Base-by-base conservation (phyloP, 2,329 filamentous ascomycete species). In the Beauveria sp. region DNA sequence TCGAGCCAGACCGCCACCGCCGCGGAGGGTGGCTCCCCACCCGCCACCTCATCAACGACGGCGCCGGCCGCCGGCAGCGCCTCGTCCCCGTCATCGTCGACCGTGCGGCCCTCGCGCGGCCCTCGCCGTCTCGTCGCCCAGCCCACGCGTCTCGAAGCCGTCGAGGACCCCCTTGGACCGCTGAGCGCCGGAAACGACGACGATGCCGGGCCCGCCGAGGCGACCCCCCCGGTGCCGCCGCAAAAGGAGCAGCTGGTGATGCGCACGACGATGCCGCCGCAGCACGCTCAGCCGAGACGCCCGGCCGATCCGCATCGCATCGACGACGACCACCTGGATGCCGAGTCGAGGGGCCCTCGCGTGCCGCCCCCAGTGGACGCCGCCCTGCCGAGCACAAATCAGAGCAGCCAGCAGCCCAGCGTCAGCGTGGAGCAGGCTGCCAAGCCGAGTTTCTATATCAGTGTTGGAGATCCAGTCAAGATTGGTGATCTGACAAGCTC, bases 401-500 rank as follows among this genome's bases (percentile, higher is more conserved):
- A 77, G 67, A 79, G 74, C 72, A 81, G 76, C 70, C 84, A 71
- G 66, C 85, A 79, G 70, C 92, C 92, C 20, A 96, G 92, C 71
- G 85, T 97, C 66, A 96, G 89, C 73, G 79, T 97, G 61, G 93
- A 97, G 75, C 90, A 96, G 77, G 94, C 94, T 52, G 88, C 93
- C 34, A 96, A 96, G 75, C 94, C 94, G 5, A 89, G 80, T 47
- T 99, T 97, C 75, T 80, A 90, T 55, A 97, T 99, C 69, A 86
- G 83, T 3, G 94, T 99, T 24, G 94, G 94, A 62, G 94, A 99
- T 76, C 94, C 94, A 60, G 92, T 97, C 76, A 99, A 97, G 78
- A 93, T 99, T 66, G 94, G 94, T 63, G 94, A 97, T 75, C 76
- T 97, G 72, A 97, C 94, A 9, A 96, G 90, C 74, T 96, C 92